These are phyloP conservation scores for Leucoagaricus sp. DNA, from an alignment of 1,284 basidiomycete species.

Conservation along the genomic window DNA sequence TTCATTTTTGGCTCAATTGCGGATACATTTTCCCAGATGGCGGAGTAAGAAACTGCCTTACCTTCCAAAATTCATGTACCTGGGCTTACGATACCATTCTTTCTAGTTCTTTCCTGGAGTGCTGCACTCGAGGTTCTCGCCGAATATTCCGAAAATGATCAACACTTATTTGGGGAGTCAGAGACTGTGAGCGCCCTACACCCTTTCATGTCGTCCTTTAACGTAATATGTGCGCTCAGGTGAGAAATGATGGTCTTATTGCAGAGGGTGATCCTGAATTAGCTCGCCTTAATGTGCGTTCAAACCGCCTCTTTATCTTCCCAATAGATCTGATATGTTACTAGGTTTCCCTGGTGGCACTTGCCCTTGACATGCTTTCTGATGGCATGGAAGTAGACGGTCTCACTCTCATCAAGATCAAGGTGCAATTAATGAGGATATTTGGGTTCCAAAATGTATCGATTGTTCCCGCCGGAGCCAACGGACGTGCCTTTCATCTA, in stretches of 20 bases:
- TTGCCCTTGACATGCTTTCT: slow-evolving; percentile 65
- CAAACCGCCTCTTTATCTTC: background rate
- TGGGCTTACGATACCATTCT: background rate
- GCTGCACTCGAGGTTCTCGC: slow-evolving; percentile 56
- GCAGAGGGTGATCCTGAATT: slow-evolving; percentile 45
- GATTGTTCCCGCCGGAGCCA: slow-evolving; percentile 41
- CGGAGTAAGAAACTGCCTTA: slow-evolving; percentile 41
- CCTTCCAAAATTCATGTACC: background rate
- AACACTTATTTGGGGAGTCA: slow-evolving; percentile 1
- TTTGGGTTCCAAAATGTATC: slow-evolving; percentile 57
- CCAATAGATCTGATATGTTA: slow-evolving; percentile 3
- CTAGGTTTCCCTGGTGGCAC: slow-evolving; percentile 55
- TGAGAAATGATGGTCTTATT: background rate
- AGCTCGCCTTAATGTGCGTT: slow-evolving; percentile 46
- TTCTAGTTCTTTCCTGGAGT: slow-evolving; percentile 63
- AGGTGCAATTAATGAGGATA: slow-evolving; percentile 55
- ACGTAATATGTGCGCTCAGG: background rate
- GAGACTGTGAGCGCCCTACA: slow-evolving; percentile 2
- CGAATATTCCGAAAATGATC: slow-evolving; percentile 48
- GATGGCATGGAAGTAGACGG: slow-evolving; percentile 57
- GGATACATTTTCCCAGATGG: slow-evolving; percentile 65
- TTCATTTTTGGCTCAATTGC: slow-evolving; percentile 64
- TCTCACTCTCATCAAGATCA: slow-evolving; percentile 58
- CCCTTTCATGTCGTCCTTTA: background rate
- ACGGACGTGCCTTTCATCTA: slow-evolving; percentile 52